Percentiles rank a stretch among this genome's conserved stretches.
These are phyloP conservation scores for Pochonia chlamydosporia DNA, from an alignment of 2,329 filamentous ascomycete genomes.

Conservation along the genomic window DNA sequence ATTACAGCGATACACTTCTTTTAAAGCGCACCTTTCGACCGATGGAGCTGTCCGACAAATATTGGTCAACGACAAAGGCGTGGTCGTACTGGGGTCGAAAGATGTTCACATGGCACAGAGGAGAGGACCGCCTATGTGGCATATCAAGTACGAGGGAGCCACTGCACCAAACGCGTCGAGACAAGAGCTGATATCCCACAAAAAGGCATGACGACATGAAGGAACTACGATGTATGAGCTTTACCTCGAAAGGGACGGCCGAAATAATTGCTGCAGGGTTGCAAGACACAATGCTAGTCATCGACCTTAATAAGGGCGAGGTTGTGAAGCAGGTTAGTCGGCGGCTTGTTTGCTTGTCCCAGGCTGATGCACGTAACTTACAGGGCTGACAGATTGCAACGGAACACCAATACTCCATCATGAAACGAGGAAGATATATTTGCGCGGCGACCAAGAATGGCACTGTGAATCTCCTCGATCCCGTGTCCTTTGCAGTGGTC, in stretches of 20 bases:
- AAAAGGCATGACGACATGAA: conserved; percentile 67
- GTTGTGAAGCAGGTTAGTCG: conserved; percentile 57
- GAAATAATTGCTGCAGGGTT: conserved; percentile 84
- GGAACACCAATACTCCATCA: conserved; percentile 76
- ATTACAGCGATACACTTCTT: conserved; percentile 84
- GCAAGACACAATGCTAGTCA: conserved; percentile 78
- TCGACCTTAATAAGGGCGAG: conserved; percentile 64
- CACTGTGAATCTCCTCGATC: conserved; percentile 79
- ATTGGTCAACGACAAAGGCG: conserved; percentile 83
- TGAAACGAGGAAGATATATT: conserved; percentile 86
- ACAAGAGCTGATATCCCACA: conserved; percentile 13
- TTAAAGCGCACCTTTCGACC: conserved; percentile 66
- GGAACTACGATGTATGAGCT: conserved; percentile 91
- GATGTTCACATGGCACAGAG: conserved; percentile 86
- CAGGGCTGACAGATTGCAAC: conserved; percentile 33
- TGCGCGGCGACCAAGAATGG: conserved; percentile 85
- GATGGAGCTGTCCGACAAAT: conserved; percentile 84
- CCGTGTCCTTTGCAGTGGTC: conserved; percentile 68
- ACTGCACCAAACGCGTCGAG: not conserved
- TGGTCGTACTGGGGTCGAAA: conserved; percentile 75
- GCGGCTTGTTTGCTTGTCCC: not conserved
- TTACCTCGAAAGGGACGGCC: conserved; percentile 76
- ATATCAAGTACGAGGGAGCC: conserved; percentile 56
- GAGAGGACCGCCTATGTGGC: conserved; percentile 81
- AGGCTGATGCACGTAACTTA: conserved; percentile 19